Evolutionary conservation across 768 basidiomycete species (phyloP).

Genomic region (Lactifluus hygrophoroides): DNA sequence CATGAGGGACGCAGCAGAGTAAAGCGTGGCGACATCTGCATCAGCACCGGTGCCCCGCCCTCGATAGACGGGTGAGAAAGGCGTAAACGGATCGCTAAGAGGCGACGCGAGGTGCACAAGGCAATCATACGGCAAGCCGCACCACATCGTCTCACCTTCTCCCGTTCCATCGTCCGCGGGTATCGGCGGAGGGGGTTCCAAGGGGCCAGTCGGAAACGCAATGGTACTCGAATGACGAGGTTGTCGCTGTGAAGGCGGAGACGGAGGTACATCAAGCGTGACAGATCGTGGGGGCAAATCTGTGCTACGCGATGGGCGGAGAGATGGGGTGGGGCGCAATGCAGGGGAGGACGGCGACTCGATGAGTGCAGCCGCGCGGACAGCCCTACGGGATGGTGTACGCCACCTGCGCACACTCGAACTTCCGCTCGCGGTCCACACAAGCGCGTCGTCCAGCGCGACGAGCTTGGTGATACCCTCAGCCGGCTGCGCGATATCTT

Average conservation of each 20-base stretch:
- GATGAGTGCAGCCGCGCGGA: slow-evolving; percentile 26
- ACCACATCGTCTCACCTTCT: slow-evolving; percentile 34
- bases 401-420: slow-evolving; percentile 80
- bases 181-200: slow-evolving; percentile 6
- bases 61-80: slow-evolving; percentile 37
- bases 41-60: slow-evolving; percentile 39
- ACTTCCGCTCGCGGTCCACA: slow-evolving; percentile 86
- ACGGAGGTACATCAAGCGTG: slow-evolving; percentile 14
- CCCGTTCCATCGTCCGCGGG: slow-evolving; percentile 5
- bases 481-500: slow-evolving; percentile 35
- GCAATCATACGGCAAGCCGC: slow-evolving; percentile 62
- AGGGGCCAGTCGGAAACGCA: neutral
- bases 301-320: slow-evolving; percentile 15
- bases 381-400: slow-evolving; percentile 44
- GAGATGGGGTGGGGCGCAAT: neutral
- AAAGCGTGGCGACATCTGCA: slow-evolving; percentile 76
- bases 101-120: slow-evolving; percentile 63
- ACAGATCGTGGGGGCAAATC: slow-evolving; percentile 15
- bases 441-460: slow-evolving; percentile 69
- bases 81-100: slow-evolving; percentile 38
- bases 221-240: slow-evolving; percentile 23
- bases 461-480: slow-evolving; percentile 81
- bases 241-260: slow-evolving; percentile 20
- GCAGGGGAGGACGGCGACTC: neutral
- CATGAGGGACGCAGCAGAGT: slow-evolving; percentile 76